Evolutionary conservation across 2,329 filamentous ascomycete species (phyloP).

Genomic region (Nemania sp.): DNA sequence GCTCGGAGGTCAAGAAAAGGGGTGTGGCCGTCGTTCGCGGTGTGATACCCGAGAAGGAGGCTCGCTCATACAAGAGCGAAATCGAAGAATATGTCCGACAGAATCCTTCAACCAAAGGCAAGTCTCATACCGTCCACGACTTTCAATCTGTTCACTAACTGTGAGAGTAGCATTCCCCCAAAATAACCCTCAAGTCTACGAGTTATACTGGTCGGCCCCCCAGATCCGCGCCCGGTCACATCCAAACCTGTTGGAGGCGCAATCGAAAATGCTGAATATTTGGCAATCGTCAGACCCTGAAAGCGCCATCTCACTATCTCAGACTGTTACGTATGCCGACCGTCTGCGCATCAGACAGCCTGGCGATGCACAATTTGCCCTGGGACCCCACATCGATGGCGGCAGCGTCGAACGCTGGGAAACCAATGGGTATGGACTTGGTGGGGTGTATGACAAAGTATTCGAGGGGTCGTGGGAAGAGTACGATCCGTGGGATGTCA

Average conservation of each 20-base stretch:
- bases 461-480: constrained; percentile 77
- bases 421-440: constrained; percentile 65
- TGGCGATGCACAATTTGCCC: constrained; percentile 70
- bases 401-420: constrained; percentile 80
- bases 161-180: constrained; percentile 62
- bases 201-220: constrained; percentile 74
- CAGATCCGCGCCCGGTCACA: constrained; percentile 72
- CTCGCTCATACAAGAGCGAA: constrained; percentile 66
- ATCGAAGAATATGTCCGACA: constrained; percentile 66
- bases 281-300: constrained; percentile 61
- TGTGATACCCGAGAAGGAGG: constrained; percentile 66
- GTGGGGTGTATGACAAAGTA: constrained; percentile 73
- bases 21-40: constrained; percentile 68
- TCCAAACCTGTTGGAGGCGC: constrained; percentile 64
- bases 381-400: constrained; percentile 75
- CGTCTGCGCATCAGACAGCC: constrained; percentile 73
- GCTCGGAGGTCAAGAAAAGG: constrained; percentile 60
- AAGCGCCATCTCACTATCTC: constrained; percentile 52
- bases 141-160: background rate
- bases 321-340: constrained; percentile 72
- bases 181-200: constrained; percentile 71
- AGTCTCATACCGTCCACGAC: constrained; percentile 2
- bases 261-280: constrained; percentile 65
- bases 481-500: constrained; percentile 82
- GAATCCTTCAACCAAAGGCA: constrained; percentile 64